Percentiles rank a stretch among this genome's conserved stretches.
phyloP scores from a whole-genome alignment of 2,329 filamentous ascomycete species.

The Aspergillus thermomutatus region DNA sequence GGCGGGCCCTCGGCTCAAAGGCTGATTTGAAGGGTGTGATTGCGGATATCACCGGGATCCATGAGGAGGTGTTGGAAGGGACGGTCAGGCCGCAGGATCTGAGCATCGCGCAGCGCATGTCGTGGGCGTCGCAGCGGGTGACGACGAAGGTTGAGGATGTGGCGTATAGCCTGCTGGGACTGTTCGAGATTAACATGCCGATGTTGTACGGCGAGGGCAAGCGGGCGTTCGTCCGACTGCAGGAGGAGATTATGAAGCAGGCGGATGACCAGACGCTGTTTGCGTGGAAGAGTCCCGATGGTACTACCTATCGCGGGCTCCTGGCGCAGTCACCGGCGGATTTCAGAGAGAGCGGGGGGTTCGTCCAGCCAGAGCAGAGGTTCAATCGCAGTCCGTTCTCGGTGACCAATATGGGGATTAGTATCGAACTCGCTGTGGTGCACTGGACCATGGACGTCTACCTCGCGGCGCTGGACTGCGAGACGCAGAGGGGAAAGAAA shows the following conservation, averaged over 20 bases:
- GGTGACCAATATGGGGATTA: constrained; percentile 17
- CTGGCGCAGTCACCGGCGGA: not conserved
- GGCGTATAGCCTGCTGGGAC: constrained; percentile 28
- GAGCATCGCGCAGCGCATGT: constrained; percentile 19
- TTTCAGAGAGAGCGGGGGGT: not conserved
- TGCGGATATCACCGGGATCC: constrained; percentile 8
- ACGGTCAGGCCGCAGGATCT: not conserved
- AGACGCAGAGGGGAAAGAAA: not conserved
- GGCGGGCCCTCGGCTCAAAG: not conserved
- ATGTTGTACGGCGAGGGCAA: constrained; percentile 25
- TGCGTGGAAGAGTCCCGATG: not conserved
- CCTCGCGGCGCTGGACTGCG: constrained; percentile 18
- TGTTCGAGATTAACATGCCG: constrained; percentile 27
- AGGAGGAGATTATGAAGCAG: constrained; percentile 28
- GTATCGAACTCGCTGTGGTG: constrained; percentile 13
- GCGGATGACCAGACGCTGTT: constrained; percentile 18
- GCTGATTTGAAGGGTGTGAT: not conserved
- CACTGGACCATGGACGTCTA: constrained; percentile 19
- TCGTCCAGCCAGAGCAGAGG: not conserved
- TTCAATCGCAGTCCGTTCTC: constrained; percentile 5
- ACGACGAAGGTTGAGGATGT: constrained; percentile 23
- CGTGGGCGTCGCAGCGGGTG: constrained; percentile 22
- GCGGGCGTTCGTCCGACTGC: constrained; percentile 22
- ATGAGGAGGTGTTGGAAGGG: not conserved
- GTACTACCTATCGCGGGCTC: not conserved